These are phyloP conservation scores for Articulospora tetracladia DNA, from an alignment of 495 filamentous ascomycete genomes.

Conservation along the genomic window DNA sequence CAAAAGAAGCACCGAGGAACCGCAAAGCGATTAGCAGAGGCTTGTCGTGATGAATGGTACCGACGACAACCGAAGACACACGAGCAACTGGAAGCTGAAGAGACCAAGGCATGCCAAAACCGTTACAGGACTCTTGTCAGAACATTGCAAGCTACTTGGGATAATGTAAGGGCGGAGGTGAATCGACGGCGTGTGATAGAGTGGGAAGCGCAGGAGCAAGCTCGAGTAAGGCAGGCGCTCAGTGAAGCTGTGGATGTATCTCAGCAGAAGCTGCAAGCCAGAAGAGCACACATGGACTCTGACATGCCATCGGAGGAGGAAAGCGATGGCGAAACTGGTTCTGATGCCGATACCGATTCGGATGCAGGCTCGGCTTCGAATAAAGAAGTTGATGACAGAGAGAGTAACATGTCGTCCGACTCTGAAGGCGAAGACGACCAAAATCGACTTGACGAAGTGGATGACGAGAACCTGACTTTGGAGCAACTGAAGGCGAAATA, in stretches of 20 bases:
- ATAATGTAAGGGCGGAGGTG: conserved; percentile 71
- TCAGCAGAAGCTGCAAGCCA: conserved; percentile 51
- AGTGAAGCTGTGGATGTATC: conserved; percentile 78
- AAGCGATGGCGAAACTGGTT: conserved; percentile 25
- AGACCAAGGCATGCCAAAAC: conserved; percentile 42
- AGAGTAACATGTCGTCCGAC: conserved; percentile 71
- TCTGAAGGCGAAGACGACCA: conserved; percentile 53
- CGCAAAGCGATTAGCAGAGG: conserved; percentile 64
- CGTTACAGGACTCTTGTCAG: conserved; percentile 65
- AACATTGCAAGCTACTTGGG: conserved; percentile 71
- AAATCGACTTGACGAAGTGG: conserved; percentile 44
- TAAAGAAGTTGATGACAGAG: conserved; percentile 48
- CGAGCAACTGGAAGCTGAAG: conserved; percentile 62
- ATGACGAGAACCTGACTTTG: conserved; percentile 72
- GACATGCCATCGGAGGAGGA: conserved; percentile 45
- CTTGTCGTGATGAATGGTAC: conserved; percentile 57
- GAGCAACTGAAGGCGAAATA: conserved; percentile 81
- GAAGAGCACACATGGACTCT: conserved; percentile 41
- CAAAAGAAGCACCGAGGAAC: conserved; percentile 61
- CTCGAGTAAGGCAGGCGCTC: conserved; percentile 72
- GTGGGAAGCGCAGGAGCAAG: conserved; percentile 85
- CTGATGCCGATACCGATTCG: conserved; percentile 46
- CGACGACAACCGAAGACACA: conserved; percentile 63
- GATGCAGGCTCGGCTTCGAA: conserved; percentile 44
- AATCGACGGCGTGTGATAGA: conserved; percentile 65